Conservation (phyloP, 2,329 filamentous ascomycete genomes). For the Pezicula carpinea region DNA sequence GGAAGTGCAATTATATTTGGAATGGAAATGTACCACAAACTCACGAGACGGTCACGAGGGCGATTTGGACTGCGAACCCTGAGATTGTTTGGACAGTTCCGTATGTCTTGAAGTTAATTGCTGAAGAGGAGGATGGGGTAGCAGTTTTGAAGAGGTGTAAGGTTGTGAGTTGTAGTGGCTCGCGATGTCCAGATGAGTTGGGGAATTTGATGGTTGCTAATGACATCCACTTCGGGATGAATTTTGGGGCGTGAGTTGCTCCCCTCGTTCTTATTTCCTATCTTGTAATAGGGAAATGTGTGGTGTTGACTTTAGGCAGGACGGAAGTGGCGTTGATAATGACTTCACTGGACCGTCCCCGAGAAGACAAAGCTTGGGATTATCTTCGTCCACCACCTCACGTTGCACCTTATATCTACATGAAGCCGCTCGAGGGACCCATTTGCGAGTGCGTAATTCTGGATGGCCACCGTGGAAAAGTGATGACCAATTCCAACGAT, state of each 20-base stretch:
- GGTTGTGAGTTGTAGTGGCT: conserved; percentile 52
- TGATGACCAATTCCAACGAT: conserved; percentile 35
- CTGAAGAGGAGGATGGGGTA: conserved; percentile 52
- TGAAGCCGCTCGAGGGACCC: conserved; percentile 26
- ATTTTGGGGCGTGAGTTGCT: conserved; percentile 48
- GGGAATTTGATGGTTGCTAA: conserved; percentile 46
- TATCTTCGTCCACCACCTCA: conserved; percentile 39
- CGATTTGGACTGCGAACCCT: conserved; percentile 37
- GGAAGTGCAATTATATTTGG: conserved; percentile 46
- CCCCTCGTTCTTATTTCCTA: background rate
- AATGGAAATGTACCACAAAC: conserved; percentile 53
- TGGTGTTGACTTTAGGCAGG: conserved; percentile 9
- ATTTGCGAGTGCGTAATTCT: conserved; percentile 27
- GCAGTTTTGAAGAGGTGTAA: conserved; percentile 39
- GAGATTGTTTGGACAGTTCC: conserved; percentile 58
- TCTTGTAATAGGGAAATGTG: background rate
- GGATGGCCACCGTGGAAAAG: conserved; percentile 35
- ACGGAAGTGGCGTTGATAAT: conserved; percentile 55
- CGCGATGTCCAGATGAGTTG: conserved; percentile 52
- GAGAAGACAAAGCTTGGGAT: conserved; percentile 54
- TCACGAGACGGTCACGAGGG: conserved; percentile 38
- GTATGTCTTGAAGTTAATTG: conserved; percentile 57
- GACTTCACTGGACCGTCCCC: conserved; percentile 46
- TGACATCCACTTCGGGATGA: conserved; percentile 49
- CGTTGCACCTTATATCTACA: conserved; percentile 11